Evolutionary conservation across 257 asterid genomes (phyloP).

Genomic region (Nicotiana undulata): DNA sequence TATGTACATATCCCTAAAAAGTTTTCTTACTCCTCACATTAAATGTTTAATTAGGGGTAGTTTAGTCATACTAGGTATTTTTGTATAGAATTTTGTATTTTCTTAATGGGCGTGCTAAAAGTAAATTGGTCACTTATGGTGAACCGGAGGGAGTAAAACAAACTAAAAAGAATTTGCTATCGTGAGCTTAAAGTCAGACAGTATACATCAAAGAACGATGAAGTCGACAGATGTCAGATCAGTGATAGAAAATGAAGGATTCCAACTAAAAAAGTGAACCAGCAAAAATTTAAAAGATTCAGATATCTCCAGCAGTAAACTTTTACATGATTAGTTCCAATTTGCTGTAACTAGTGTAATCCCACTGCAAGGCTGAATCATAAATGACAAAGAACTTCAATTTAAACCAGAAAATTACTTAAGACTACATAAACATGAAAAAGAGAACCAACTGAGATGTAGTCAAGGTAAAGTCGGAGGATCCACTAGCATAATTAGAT

Average conservation of each 20-base stretch:
- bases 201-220: not conserved
- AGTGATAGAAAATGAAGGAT: not conserved
- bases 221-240: not conserved
- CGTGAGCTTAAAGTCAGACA: not conserved
- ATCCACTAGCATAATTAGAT: slow-evolving; percentile 3
- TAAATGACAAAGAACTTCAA: not conserved
- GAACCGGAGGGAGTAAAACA: too few relatives aligned
- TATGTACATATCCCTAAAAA: too few relatives aligned
- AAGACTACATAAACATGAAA: not conserved
- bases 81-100: too few relatives aligned
- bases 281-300: not conserved
- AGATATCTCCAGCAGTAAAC: not conserved
- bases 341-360: not conserved
- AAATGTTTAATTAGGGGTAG: too few relatives aligned
- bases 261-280: not conserved
- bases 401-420: not conserved
- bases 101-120: too few relatives aligned
- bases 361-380: not conserved
- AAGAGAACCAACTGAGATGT: slow-evolving; percentile 1
- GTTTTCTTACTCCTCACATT: too few relatives aligned
- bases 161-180: not conserved
- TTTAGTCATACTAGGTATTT: too few relatives aligned
- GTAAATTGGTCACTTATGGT: too few relatives aligned
- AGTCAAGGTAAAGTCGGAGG: not conserved
- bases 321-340: not conserved